Conservation (phyloP, 2,329 filamentous ascomycete genomes). For the Trichophyton verrucosum region DNA sequence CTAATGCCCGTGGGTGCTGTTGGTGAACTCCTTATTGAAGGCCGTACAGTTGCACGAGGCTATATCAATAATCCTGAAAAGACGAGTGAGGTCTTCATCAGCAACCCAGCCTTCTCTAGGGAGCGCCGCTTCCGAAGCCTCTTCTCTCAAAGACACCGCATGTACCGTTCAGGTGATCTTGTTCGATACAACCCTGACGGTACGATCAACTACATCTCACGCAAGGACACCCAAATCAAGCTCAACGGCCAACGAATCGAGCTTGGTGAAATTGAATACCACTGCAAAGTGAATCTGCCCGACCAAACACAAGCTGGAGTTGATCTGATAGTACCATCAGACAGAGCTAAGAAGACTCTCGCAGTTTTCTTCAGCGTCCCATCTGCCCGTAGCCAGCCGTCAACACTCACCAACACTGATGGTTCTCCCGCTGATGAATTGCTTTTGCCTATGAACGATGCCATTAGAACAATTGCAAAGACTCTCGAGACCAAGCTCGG, state of each 20-base stretch:
- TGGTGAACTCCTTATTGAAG: constrained; percentile 18
- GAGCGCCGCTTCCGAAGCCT: constrained; percentile 8
- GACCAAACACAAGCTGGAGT: constrained; percentile 10
- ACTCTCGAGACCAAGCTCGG: constrained; percentile 8
- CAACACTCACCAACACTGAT: constrained; percentile 6
- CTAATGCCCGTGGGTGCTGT: constrained; percentile 41
- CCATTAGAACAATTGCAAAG: constrained; percentile 10
- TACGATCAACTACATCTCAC: constrained; percentile 15
- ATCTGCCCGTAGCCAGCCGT: not conserved
- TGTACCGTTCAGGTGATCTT: constrained; percentile 20
- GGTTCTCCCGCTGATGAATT: constrained; percentile 10
- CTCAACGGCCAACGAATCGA: constrained; percentile 22
- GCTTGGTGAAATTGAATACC: constrained; percentile 21
- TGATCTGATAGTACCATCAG: constrained; percentile 11
- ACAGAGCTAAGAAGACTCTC: constrained; percentile 11
- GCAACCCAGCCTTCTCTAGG: constrained; percentile 27
- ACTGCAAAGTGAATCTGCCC: constrained; percentile 10
- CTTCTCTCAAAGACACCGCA: constrained; percentile 12
- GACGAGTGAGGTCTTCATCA: constrained; percentile 44
- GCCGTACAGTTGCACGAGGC: constrained; percentile 43
- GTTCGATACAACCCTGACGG: constrained; percentile 16
- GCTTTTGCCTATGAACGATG: constrained; percentile 11
- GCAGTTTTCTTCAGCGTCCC: constrained; percentile 10
- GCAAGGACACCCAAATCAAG: constrained; percentile 54
- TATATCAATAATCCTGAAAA: constrained; percentile 45